Conservation (phyloP, 768 basidiomycete species). For the Gloeopeniophorella convolvens region DNA sequence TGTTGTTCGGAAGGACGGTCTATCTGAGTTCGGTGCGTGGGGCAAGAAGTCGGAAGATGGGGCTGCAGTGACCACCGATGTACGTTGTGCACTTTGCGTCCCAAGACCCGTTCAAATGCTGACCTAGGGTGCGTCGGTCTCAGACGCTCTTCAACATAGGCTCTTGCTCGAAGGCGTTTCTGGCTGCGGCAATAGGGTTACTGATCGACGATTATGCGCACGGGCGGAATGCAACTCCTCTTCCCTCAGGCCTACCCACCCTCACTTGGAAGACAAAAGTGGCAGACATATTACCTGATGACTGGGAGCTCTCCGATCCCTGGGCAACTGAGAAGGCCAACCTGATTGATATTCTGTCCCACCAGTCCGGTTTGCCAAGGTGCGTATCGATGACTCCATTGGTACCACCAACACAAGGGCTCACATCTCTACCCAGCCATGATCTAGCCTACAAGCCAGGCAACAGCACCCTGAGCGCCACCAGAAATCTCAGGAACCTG, state of each 20-base stretch:
- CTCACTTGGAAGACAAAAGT: slow-evolving; percentile 35
- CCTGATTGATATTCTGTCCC: slow-evolving; percentile 35
- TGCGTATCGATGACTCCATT: slow-evolving; percentile 11
- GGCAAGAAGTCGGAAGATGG: slow-evolving; percentile 33
- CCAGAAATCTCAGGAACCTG: slow-evolving; percentile 27
- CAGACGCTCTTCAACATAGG: slow-evolving; percentile 36
- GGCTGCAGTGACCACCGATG: slow-evolving; percentile 29
- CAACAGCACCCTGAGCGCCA: background rate
- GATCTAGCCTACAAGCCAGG: slow-evolving; percentile 1
- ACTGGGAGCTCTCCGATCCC: slow-evolving; percentile 38
- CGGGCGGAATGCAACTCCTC: slow-evolving; percentile 30
- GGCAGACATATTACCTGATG: slow-evolving; percentile 29
- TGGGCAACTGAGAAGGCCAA: slow-evolving; percentile 34
- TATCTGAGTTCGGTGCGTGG: slow-evolving; percentile 30
- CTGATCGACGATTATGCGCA: slow-evolving; percentile 36
- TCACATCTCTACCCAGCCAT: slow-evolving; percentile 1
- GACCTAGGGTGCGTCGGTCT: background rate
- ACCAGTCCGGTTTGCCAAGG: slow-evolving; percentile 36
- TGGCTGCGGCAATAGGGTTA: slow-evolving; percentile 34
- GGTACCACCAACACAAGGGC: too few species aligned
- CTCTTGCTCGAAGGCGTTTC: slow-evolving; percentile 37
- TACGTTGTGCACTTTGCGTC: slow-evolving; percentile 20
- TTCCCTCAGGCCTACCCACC: slow-evolving; percentile 28
- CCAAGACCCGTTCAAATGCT: background rate
- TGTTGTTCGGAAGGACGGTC: slow-evolving; percentile 16